Base-by-base conservation (phyloP, 1,284 basidiomycete species). In the Moesziomyces sp. region DNA sequence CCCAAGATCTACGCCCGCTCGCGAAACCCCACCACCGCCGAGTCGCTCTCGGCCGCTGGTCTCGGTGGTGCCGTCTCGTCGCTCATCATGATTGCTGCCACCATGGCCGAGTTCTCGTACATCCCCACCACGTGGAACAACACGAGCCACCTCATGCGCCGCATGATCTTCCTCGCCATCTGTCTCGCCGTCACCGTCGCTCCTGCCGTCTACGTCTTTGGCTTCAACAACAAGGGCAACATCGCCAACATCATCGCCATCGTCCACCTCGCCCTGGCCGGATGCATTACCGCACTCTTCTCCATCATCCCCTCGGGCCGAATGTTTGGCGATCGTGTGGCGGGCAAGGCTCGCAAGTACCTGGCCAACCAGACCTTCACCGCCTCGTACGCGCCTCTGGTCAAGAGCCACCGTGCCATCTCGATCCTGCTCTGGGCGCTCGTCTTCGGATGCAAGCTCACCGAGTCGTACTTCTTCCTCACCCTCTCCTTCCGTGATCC, bases 1-100 rank as follows among this genome's bases (percentile, higher is more conserved):
- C 93, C 93, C 3, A 89, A 88, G 49, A 87, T 97, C 76, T 98
- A 97, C 85, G 87, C 87, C 49, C 87, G 88, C 67, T 74, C 65
- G 93, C 65, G 59, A 42, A 78, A 72, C 48, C 75, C 82, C 0
- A 74, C 66, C 40, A 61, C 72, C 7, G 75, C 78, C 21, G 73
- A 81, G 68, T 66, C 73, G 57, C 74, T 82, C 38, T 78, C 80
- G 43, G 82, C 79, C 1, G 76, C 82, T 5, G 82, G 77, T 44
- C 74, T 84, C n/a, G 82, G 82, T 54, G 82, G 82, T 58, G 82
- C 81, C 28, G 77, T 84, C 6, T 77, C 82, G 38, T 78, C 81
- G 5, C 26, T 83, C 44, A 66, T 84, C 58, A 84, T 84, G 82
- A 79, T 84, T 24, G 72, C 64, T 33, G 82, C 81, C 42, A 84